These are phyloP conservation scores for Cupressus sempervirens DNA, from an alignment of 75 land plant genomes.

Conservation along the genomic window DNA sequence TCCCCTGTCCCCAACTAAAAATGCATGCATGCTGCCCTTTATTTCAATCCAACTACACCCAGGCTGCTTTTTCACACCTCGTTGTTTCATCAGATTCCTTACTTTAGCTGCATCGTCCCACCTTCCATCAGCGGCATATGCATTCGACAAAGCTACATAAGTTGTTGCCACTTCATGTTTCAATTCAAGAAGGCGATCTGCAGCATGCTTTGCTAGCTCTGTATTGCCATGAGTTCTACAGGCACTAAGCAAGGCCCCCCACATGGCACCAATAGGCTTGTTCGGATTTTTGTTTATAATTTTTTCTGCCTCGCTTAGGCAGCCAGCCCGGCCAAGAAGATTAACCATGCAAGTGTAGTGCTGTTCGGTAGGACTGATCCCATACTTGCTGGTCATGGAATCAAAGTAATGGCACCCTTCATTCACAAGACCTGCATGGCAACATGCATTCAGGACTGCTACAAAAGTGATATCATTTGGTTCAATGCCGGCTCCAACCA, in stretches of 20 bases:
- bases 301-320: constrained; percentile 7
- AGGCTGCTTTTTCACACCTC: not conserved
- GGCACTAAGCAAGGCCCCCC: constrained; percentile 22
- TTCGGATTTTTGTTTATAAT: constrained; percentile 1
- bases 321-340: constrained; percentile 21
- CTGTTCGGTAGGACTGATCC: constrained; percentile 6
- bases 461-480: constrained; percentile 6
- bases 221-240: constrained; percentile 7
- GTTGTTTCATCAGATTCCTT: constrained; percentile 5
- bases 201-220: constrained; percentile 12
- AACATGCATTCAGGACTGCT: not conserved
- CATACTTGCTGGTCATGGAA: not conserved
- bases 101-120: not conserved
- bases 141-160: not conserved
- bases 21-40: not conserved
- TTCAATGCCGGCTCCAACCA: not conserved
- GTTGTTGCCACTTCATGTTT: constrained; percentile 3
- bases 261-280: constrained; percentile 13
- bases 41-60: constrained; percentile 4
- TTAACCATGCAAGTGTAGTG: constrained; percentile 24
- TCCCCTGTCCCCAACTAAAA: not conserved
- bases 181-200: constrained; percentile 7
- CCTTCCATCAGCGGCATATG: constrained; percentile 8
- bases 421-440: constrained; percentile 9
- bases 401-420: constrained; percentile 8